phyloP scores from a whole-genome alignment of 306 rosid species.

The Urtica urens region DNA sequence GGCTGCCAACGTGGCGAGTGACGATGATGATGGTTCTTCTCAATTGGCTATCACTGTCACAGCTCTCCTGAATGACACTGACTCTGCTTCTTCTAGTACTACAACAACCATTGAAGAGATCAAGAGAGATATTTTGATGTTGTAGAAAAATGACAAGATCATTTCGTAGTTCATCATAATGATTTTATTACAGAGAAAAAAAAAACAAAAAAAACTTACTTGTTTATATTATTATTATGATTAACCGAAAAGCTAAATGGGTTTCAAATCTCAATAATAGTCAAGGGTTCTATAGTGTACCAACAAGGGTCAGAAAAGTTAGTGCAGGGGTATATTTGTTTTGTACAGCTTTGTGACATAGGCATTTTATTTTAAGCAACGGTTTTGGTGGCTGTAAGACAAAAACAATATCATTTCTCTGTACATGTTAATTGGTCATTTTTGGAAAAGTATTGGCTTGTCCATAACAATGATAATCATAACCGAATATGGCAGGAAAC shows the following conservation, averaged over 20 bases:
- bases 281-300: no score
- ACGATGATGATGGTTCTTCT: no score
- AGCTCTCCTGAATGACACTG: conserved; percentile 13
- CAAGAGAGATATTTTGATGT: conserved; percentile 12
- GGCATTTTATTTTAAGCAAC: conserved; percentile 2
- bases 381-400: neutral
- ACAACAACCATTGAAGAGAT: conserved; percentile 15
- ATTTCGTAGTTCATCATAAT: no score
- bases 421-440: neutral
- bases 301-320: neutral
- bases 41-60: conserved; percentile 14
- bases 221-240: neutral
- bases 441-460: conserved; percentile 1
- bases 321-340: neutral
- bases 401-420: conserved; percentile 3
- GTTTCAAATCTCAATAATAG: no score
- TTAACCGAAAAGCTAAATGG: no score
- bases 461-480: no score
- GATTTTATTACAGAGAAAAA: neutral
- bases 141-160: neutral
- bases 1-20: conserved; percentile 14
- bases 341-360: neutral
- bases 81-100: no score
- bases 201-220: neutral
- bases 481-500: no score